Conservation (phyloP, 306 rosid genomes). For the Leucaena leucocephala region DNA sequence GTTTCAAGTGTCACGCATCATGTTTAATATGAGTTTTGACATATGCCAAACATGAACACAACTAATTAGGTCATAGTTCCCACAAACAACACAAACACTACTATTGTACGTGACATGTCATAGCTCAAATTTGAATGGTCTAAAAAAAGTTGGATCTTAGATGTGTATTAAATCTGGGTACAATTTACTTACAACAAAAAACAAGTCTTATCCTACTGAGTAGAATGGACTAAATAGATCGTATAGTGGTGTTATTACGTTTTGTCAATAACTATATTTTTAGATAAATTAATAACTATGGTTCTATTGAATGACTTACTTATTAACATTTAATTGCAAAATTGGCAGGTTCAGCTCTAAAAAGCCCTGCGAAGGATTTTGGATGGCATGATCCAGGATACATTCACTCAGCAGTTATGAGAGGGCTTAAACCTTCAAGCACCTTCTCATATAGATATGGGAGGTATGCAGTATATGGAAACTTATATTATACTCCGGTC, state of each 20-base stretch:
- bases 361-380: slow-evolving; percentile 89
- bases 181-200: too few species aligned
- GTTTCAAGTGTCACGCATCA: background rate
- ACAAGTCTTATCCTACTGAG: too few species aligned
- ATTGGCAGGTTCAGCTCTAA: slow-evolving; percentile 45
- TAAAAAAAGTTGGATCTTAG: too few species aligned
- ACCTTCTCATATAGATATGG: slow-evolving; percentile 70
- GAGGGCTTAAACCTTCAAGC: slow-evolving; percentile 73
- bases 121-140: too few species aligned
- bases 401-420: slow-evolving; percentile 85
- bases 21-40: background rate
- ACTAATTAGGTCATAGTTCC: too few species aligned
- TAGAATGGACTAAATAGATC: too few species aligned
- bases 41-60: background rate
- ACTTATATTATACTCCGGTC: background rate
- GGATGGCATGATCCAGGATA: slow-evolving; percentile 98
- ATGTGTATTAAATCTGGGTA: too few species aligned
- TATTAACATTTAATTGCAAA: background rate
- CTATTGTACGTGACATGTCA: too few species aligned
- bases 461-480: slow-evolving; percentile 53
- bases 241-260: too few species aligned
- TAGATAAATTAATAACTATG: too few species aligned
- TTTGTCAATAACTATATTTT: too few species aligned
- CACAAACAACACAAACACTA: too few species aligned
- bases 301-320: background rate